A percentile compares a stretch with the other conserved stretches of the same genome.
phyloP scores from a whole-genome alignment of 2,329 filamentous ascomycete genomes.

The Trichoderma gracile region DNA sequence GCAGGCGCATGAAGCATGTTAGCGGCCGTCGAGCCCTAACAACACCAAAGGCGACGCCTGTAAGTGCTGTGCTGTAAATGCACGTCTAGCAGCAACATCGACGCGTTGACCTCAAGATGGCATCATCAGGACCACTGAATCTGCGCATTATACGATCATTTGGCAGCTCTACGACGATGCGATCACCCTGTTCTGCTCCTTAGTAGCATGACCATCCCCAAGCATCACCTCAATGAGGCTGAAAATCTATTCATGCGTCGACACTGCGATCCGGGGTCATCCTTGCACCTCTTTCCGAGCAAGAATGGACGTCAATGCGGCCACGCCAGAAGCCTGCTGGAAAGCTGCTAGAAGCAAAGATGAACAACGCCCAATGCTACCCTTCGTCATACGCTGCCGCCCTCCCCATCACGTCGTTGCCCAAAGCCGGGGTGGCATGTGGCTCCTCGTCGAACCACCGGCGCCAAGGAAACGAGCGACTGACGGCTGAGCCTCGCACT shows the following conservation, averaged over 20 bases:
- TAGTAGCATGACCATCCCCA: not conserved
- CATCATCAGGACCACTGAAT: not conserved
- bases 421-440: conserved; percentile 6
- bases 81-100: not conserved
- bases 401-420: not conserved
- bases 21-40: not conserved
- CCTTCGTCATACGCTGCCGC: conserved; percentile 6
- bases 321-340: not conserved
- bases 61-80: too few relatives aligned
- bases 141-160: not conserved
- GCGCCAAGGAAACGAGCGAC: conserved; percentile 17
- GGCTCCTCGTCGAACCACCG: conserved; percentile 17
- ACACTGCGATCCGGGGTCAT: conserved; percentile 4
- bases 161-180: not conserved
- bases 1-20: not conserved
- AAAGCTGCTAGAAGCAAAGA: not conserved
- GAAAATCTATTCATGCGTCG: not conserved
- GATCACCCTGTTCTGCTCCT: not conserved
- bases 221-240: conserved; percentile 10
- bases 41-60: not conserved
- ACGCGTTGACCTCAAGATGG: not conserved
- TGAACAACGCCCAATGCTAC: not conserved
- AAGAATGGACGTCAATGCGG: not conserved
- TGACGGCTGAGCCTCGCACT: conserved; percentile 19
- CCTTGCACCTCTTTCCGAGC: not conserved